A percentile compares a stretch with the other conserved stretches of the same genome.
Conservation (phyloP, 2,329 filamentous ascomycete genomes). For the Sporothrix sp. region DNA sequence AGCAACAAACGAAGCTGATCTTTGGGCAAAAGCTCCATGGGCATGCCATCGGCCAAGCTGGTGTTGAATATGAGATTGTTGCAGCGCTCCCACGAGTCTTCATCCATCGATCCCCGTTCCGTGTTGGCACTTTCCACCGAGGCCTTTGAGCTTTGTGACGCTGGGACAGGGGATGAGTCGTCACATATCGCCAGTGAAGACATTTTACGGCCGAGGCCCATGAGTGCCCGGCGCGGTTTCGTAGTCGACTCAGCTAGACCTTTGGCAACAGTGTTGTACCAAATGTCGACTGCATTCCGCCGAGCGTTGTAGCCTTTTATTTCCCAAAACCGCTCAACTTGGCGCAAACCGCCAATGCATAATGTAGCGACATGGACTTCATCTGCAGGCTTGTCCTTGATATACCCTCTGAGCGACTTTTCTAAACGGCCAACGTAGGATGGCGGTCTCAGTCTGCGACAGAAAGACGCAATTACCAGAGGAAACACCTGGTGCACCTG, state of each 20-base stretch:
- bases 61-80: constrained; percentile 46
- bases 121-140: too few species aligned
- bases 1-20: constrained; percentile 43
- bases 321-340: constrained; percentile 56
- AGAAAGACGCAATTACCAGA: constrained; percentile 54
- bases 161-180: constrained; percentile 15
- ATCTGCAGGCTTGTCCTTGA: constrained; percentile 52
- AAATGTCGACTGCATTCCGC: constrained; percentile 48
- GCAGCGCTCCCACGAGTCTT: constrained; percentile 17
- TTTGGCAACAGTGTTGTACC: constrained; percentile 44
- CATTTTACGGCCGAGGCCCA: constrained; percentile 49
- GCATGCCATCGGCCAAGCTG: constrained; percentile 50
- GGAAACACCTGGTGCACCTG: constrained; percentile 57
- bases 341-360: constrained; percentile 50
- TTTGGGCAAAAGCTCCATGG: constrained; percentile 45
- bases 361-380: constrained; percentile 53
- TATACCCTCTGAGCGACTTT: constrained; percentile 51
- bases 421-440: constrained; percentile 56
- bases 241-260: constrained; percentile 33
- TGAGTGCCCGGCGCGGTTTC: constrained; percentile 44
- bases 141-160: too few species aligned
- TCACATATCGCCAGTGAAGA: constrained; percentile 32
- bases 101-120: constrained; percentile 17
- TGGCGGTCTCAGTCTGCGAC: constrained; percentile 50
- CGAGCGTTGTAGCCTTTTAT: constrained; percentile 55